Percentiles rank a stretch among this genome's conserved stretches.
Conservation (phyloP, 2,329 filamentous ascomycete species). For the Diaporthe citrichinensis region DNA sequence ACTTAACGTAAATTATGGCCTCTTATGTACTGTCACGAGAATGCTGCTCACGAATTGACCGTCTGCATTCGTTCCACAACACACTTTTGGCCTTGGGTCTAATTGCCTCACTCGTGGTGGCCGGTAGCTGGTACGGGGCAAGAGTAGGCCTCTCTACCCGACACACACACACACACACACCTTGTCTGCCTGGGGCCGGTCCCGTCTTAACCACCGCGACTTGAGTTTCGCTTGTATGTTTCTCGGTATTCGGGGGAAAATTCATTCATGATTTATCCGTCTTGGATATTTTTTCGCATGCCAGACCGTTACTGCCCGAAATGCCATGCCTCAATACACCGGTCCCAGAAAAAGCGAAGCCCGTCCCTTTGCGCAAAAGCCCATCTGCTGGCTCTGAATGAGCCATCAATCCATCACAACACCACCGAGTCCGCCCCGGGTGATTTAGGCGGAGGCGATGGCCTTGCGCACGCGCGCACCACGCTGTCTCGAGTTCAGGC, state of each 20-base stretch:
- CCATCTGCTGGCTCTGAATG: slow-evolving; percentile 39
- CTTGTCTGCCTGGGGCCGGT: slow-evolving; percentile 19
- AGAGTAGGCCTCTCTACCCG: slow-evolving; percentile 7
- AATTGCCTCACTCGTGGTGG: slow-evolving; percentile 30
- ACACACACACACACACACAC: neutral
- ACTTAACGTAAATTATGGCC: neutral
- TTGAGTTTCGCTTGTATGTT: slow-evolving; percentile 21
- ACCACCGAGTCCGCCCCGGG: slow-evolving; percentile 39
- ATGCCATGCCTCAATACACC: slow-evolving; percentile 44
- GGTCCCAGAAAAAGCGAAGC: slow-evolving; percentile 44
- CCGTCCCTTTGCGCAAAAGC: slow-evolving; percentile 42
- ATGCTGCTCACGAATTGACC: slow-evolving; percentile 2
- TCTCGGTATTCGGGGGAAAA: slow-evolving; percentile 39
- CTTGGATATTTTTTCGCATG: slow-evolving; percentile 42
- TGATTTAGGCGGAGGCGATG: slow-evolving; percentile 73
- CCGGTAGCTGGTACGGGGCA: slow-evolving; percentile 5
- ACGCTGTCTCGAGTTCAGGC: slow-evolving; percentile 93
- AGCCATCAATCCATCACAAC: slow-evolving; percentile 51
- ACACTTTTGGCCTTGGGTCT: slow-evolving; percentile 17
- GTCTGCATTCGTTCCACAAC: slow-evolving; percentile 13
- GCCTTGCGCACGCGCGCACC: slow-evolving; percentile 77
- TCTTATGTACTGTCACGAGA: neutral
- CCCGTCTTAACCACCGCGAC: slow-evolving; percentile 23
- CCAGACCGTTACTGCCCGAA: slow-evolving; percentile 43
- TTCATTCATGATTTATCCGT: slow-evolving; percentile 43